Evolutionary conservation across 352 stramenopile species (phyloP).

Genomic region (Saprolegnia parasitica): DNA sequence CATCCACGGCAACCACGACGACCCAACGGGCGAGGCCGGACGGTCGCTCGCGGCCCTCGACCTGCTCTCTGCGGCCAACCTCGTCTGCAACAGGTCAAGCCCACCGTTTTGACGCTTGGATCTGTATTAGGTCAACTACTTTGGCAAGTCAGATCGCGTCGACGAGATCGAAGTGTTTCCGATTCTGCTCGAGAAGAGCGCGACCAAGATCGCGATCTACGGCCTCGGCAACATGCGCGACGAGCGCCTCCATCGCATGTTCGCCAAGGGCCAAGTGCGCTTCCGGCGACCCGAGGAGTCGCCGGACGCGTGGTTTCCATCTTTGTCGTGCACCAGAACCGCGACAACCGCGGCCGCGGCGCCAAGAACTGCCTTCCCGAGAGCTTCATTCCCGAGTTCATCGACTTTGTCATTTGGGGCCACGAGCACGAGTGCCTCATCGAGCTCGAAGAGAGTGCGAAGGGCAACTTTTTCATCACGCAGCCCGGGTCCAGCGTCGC

Average conservation of each 20-base stretch:
- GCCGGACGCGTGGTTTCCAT: slow-evolving; percentile 95
- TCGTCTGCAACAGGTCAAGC: slow-evolving; percentile 37
- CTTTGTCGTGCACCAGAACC: slow-evolving; percentile 99
- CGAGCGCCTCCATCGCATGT: slow-evolving; percentile 97
- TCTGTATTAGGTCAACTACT: slow-evolving; percentile 96
- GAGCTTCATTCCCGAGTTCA: slow-evolving; percentile 98
- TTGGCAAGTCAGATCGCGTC: slow-evolving; percentile 90
- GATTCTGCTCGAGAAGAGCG: slow-evolving; percentile 94
- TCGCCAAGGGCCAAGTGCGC: slow-evolving; percentile 92
- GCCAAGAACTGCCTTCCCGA: slow-evolving; percentile 97
- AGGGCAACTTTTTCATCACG: slow-evolving; percentile 95
- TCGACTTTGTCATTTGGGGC: slow-evolving; percentile 96
- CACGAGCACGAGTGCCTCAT: slow-evolving; percentile 99
- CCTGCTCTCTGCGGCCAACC: slow-evolving; percentile 90
- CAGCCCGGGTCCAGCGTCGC: slow-evolving; percentile 96
- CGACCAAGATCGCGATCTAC: slow-evolving; percentile 95
- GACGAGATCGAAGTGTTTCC: slow-evolving; percentile 95
- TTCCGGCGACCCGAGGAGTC: slow-evolving; percentile 86
- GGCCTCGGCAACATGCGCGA: slow-evolving; percentile 98
- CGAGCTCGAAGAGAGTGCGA: slow-evolving; percentile 89
- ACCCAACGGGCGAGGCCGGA: slow-evolving; percentile 91
- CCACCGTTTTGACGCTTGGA: neutral
- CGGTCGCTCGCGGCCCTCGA: slow-evolving; percentile 93
- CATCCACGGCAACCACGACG: slow-evolving; percentile 99
- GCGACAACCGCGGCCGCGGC: slow-evolving; percentile 88